phyloP scores from a whole-genome alignment of 106 monocot genomes.

The Posidonia australis region DNA sequence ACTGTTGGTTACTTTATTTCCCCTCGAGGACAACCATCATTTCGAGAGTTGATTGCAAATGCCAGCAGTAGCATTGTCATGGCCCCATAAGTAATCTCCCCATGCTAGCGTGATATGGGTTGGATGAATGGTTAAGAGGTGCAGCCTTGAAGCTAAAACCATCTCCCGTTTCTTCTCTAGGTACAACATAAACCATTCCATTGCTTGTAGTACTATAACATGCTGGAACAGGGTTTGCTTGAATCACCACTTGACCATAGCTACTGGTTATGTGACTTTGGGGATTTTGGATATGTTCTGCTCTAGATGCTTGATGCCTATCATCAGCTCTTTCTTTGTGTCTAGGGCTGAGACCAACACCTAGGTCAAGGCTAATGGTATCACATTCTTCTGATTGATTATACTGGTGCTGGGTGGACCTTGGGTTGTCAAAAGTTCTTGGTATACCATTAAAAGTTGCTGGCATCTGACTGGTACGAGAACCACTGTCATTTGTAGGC shows the following conservation, averaged over 20 bases:
- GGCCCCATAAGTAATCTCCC: constrained; percentile 77
- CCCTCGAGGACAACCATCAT: neutral
- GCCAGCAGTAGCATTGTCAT: constrained; percentile 5
- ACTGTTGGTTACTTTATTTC: neutral
- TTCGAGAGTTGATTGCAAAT: neutral
- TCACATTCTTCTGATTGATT: constrained; percentile 31
- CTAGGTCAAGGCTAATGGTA: constrained; percentile 66
- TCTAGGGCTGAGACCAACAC: constrained; percentile 41
- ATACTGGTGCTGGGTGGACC: constrained; percentile 4
- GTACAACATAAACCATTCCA: constrained; percentile 16
- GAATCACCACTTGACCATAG: constrained; percentile 18
- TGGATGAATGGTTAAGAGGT: constrained; percentile 33
- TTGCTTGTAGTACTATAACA: constrained; percentile 25
- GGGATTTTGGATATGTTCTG: constrained; percentile 13
- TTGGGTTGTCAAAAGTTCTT: constrained; percentile 21
- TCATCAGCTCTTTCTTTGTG: constrained; percentile 17
- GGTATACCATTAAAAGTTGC: constrained; percentile 19
- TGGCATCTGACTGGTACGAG: constrained; percentile 20
- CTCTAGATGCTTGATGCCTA: constrained; percentile 10
- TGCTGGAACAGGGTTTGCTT: constrained; percentile 10
- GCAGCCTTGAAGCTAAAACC: constrained; percentile 51
- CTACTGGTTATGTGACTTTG: constrained; percentile 19
- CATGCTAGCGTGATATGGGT: constrained; percentile 40
- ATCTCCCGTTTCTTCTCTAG: constrained; percentile 33
- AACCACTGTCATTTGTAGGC: constrained; percentile 3